Conservation (phyloP, 2,329 filamentous ascomycete genomes). For the Fusarium tupiense region DNA sequence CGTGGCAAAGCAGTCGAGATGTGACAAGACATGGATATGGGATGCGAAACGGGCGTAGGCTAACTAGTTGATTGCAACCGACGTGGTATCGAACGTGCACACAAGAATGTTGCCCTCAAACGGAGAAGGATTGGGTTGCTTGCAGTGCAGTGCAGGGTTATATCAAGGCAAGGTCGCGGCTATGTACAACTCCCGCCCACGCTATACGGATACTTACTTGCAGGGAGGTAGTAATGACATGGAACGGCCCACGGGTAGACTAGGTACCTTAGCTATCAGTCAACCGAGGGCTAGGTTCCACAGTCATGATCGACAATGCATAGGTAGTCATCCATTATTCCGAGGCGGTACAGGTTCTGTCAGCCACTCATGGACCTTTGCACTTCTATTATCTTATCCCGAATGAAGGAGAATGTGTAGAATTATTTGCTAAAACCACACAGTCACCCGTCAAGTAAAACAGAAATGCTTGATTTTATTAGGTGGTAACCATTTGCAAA, state of each 20-base stretch:
- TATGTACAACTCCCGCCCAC: background rate
- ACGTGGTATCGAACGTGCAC: background rate
- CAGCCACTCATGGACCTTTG: too few species aligned
- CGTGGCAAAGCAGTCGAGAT: background rate
- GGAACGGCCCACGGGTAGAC: background rate
- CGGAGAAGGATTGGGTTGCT: background rate
- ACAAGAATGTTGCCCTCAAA: background rate
- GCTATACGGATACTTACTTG: background rate
- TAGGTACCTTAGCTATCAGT: background rate
- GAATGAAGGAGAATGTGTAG: background rate
- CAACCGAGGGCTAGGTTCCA: background rate
- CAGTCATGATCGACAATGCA: slow-evolving; percentile 2
- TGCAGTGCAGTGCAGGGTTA: background rate
- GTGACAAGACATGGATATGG: background rate
- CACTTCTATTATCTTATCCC: background rate
- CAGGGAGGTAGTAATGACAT: background rate
- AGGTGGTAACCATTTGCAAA: background rate
- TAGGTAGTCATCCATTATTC: background rate
- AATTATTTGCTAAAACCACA: background rate
- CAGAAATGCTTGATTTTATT: background rate
- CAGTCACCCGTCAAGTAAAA: background rate
- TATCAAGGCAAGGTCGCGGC: background rate
- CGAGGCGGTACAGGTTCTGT: background rate
- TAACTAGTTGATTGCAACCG: background rate
- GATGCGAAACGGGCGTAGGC: background rate